Evolutionary conservation across 345 rosid genomes (phyloP).

Genomic region (Psidium friedrichsthalianum): DNA sequence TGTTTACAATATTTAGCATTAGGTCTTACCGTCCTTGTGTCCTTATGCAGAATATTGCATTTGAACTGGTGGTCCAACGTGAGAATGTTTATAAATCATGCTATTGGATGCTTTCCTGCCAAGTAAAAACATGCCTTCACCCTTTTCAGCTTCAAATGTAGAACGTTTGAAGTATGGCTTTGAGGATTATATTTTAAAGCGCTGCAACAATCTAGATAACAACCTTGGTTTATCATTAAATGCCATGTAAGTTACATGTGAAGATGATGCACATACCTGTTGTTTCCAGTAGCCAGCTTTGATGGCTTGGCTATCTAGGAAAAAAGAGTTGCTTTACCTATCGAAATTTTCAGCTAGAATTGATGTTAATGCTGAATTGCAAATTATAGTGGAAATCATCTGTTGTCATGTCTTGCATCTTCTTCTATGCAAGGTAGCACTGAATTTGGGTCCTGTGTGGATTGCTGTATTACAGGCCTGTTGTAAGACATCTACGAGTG

Average conservation of each 20-base stretch:
- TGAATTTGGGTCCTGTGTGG: neutral
- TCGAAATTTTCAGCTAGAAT: neutral
- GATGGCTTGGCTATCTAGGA: neutral
- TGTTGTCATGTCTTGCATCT: neutral
- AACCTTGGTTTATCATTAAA: conserved; percentile 16
- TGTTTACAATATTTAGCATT: neutral
- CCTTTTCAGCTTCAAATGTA: conserved; percentile 36
- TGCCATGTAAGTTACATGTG: neutral
- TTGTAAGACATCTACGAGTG: neutral
- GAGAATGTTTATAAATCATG: conserved; percentile 32
- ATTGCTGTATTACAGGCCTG: neutral
- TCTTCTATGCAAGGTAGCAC: neutral
- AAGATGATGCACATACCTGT: neutral
- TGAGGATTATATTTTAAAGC: conserved; percentile 61
- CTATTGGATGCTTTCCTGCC: conserved; percentile 39
- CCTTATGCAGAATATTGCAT: conserved; percentile 49
- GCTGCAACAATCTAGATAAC: conserved; percentile 27
- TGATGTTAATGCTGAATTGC: neutral
- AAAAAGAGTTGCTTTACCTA: neutral
- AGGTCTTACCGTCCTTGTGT: neutral
- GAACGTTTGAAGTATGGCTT: conserved; percentile 70
- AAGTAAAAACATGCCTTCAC: conserved; percentile 25
- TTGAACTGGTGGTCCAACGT: conserved; percentile 47
- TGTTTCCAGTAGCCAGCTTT: neutral
- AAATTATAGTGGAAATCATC: neutral